Base-by-base conservation (phyloP, 495 filamentous ascomycete species). In the Jackrogersella minutella region DNA sequence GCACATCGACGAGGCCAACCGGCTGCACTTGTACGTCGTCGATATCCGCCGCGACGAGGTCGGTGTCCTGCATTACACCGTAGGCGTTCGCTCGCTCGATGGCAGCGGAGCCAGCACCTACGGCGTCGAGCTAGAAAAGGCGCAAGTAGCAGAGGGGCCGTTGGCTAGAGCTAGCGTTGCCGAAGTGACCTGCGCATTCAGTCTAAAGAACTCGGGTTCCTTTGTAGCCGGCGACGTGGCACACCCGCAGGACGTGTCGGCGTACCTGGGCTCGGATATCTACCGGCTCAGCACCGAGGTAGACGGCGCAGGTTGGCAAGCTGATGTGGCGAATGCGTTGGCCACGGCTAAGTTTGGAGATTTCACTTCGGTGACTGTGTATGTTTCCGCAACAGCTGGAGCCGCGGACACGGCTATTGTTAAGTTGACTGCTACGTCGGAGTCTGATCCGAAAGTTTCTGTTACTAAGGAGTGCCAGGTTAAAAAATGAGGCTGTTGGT, bases 11-110 rank as follows among this genome's bases (percentile, higher is more conserved):
- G 69, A 68, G 58, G 60, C 72, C 6, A 80, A 80, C 41, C 31
- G 66, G 10, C 55, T 80, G 16, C 78, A 79, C 47, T 72, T 80
- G 41, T 80, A 80, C 50, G 66, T 79, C 33, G 9, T 80, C 0
- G 68, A 73, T 10, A 72, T 71, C 11, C 64, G 74, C 22, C 74
- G 78, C 5, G 77, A 79, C 50, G 51, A 53, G 7, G 47, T 9
- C 5, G 78, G 78, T 5, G 64, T 79, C 7, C 61, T 80, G 16
- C 69, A 70, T 24, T 80, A 80, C 50, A 76, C 69, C 4, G 75
- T 78, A 1, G 76, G 69, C 30, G 77, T 73, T 10, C 71, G 72
- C 17, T 75, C 76, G 14, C 69, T 76, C 10, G 75, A 74, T 40
- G 68, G 74, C 4, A 71, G 57, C 52, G 69, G 76, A 30, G 33